phyloP scores from a whole-genome alignment of 2,329 filamentous ascomycete species.

The Microthyrium microscopicum region DNA sequence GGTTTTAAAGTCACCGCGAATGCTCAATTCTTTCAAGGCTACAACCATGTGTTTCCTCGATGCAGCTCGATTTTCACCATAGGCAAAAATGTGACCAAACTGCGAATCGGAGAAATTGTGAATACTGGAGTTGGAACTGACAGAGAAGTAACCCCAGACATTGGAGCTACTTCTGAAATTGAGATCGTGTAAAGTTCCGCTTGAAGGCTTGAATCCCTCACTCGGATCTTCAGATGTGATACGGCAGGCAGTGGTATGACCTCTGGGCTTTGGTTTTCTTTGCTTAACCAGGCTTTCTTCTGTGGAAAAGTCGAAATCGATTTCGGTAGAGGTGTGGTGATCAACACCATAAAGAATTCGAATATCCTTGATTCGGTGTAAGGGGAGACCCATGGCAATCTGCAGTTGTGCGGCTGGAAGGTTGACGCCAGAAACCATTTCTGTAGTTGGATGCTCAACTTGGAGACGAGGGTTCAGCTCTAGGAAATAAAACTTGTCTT shows the following conservation, averaged over 20 bases:
- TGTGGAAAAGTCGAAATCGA: constrained; percentile 92
- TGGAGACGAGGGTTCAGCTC: constrained; percentile 98
- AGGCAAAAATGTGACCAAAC: constrained; percentile 98
- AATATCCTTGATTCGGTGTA: constrained; percentile 93
- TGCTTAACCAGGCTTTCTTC: constrained; percentile 71
- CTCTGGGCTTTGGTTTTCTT: constrained; percentile 80
- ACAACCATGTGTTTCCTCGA: constrained; percentile 99
- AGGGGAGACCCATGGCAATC: constrained; percentile 94
- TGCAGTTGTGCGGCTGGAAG: constrained; percentile 93
- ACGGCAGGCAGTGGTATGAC: constrained; percentile 94
- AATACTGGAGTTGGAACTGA: constrained; percentile 88
- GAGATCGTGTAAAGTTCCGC: constrained; percentile 95
- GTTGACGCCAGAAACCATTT: constrained; percentile 98
- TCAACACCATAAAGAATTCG: constrained; percentile 91
- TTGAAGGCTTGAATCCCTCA: constrained; percentile 98
- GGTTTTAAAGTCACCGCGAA: constrained; percentile 97
- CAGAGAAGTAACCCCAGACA: constrained; percentile 99
- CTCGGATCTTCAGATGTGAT: constrained; percentile 98
- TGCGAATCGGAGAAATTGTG: constrained; percentile 99
- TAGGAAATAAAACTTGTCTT: constrained; percentile 99
- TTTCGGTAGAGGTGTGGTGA: constrained; percentile 67
- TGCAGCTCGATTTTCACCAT: constrained; percentile 89
- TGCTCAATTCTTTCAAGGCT: constrained; percentile 94
- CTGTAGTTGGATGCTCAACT: constrained; percentile 97
- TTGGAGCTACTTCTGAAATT: constrained; percentile 99